Base-by-base conservation (phyloP, 352 stramenopile species). In the Globisporangium rhizosaccharum region DNA sequence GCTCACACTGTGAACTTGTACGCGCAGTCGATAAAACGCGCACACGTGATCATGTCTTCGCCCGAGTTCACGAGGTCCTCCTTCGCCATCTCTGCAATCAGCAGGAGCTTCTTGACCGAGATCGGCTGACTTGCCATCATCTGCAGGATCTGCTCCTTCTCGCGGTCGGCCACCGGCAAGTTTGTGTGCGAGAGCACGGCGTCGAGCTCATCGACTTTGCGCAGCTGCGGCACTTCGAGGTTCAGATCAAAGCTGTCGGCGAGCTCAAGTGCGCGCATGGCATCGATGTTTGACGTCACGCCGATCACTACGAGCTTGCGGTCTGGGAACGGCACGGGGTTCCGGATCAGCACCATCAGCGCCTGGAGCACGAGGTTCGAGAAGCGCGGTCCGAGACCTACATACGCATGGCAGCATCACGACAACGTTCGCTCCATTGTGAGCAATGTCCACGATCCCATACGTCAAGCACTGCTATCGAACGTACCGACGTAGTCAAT, bases 321-420 rank as follows among this genome's bases (percentile, higher is more conserved):
- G 42, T 96, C 94, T 59, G 91, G 85, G 33, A 93, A 89, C 1
- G 90, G 88, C 59, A 97, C 94, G 18, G 94, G 82, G 77, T 99
- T 99, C 73, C 98, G 98, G 45, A 99, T 83, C 56, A 99, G 71
- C 44, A 99, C 96, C 69, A 99, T 90, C 6, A 99, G 74, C 14
- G 97, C 97, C 73, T 99, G 97, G 39, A 99, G 76, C 46, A 99
- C 96, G 33, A 95, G 69, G 81, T 99, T 99, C 54, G 87, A 98
- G 73, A 99, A 99, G 42, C 97, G 92, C 42, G 96, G 96, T 17
- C 97, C 97, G 51, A 99, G 84, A 56, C 72, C 79, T 90, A 30
- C n/a, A 48, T 33, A 66, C 51, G 59, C 48, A 18, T 23, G 23
- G 23, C 23, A 23, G 23, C 36, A 36, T 53, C 28, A 59, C 9